Percentiles rank a stretch among this genome's conserved stretches.
Evolutionary conservation across 2,329 filamentous ascomycete genomes (phyloP).

Genomic region (Trichoderma sp.): DNA sequence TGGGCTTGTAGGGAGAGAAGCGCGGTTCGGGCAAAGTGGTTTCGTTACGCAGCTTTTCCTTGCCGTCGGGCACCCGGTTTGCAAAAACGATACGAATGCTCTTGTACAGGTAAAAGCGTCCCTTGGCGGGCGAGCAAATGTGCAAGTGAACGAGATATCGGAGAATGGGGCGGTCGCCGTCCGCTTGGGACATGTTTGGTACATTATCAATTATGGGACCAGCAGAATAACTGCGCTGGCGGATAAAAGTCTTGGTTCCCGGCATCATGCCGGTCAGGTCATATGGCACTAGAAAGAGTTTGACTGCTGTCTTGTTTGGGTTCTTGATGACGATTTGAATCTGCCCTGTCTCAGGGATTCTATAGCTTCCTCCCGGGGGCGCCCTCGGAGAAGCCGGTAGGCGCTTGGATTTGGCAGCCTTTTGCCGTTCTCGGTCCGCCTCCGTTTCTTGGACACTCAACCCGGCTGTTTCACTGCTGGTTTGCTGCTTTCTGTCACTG

Average conservation of each 20-base stretch:
- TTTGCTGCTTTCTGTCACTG: constrained; percentile 38
- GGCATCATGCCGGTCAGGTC: constrained; percentile 90
- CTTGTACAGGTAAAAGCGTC: constrained; percentile 87
- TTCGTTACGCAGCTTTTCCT: constrained; percentile 89
- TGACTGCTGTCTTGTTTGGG: constrained; percentile 96
- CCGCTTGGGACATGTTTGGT: constrained; percentile 35
- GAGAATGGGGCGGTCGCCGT: constrained; percentile 66
- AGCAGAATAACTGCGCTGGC: constrained; percentile 89
- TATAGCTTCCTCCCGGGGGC: constrained; percentile 85
- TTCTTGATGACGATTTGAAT: constrained; percentile 98
- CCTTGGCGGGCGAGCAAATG: constrained; percentile 83
- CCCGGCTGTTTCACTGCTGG: constrained; percentile 24
- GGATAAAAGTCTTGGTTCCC: constrained; percentile 92
- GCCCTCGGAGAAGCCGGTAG: constrained; percentile 54
- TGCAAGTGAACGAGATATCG: constrained; percentile 91
- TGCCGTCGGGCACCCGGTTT: constrained; percentile 92
- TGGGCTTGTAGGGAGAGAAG: constrained; percentile 80
- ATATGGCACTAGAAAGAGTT: constrained; percentile 92
- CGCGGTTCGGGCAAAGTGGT: constrained; percentile 85
- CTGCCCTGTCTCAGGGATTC: constrained; percentile 91
- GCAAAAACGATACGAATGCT: constrained; percentile 94
- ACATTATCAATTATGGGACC: constrained; percentile 77
- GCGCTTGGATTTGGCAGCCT: constrained; percentile 48
- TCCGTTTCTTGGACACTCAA: constrained; percentile 26
- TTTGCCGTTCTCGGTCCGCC: constrained; percentile 28